Evolutionary conservation across 192 early-diverging fungal species (phyloP), one percentile per base, ranked within the genome.

Genomic region (Rhizophagus sp.): DNA sequence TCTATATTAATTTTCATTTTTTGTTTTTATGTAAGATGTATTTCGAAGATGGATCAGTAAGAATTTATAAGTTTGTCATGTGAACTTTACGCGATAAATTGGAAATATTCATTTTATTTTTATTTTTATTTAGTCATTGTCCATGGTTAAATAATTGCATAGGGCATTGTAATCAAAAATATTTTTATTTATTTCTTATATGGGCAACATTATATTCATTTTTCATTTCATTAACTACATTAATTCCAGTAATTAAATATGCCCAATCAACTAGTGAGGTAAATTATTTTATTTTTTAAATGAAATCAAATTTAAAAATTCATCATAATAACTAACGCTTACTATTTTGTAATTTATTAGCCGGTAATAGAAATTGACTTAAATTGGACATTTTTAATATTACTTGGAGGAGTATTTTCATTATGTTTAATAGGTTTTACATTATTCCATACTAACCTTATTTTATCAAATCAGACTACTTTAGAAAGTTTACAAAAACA

Each of bases 31-130:
- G 3, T 80, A 30, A 82, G 84, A 68, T 86, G 85, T 78, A 78
- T 83, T 71, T 80, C 83, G 67, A 86, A 86, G 33, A 86, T 86
- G 85, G 85, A 86, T 61, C 85, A 86, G 84, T 85, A 81, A 77
- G 84, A 76, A 17, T 50, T 33, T 34, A 47, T 33, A 27, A 9
- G 4, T 19, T 36, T 27, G 19, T 6, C 33, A 5, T 57, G 1
- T 12, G 50, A 9, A 25, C 52, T 49, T 69, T 64, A 61, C 15
- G 49, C 1, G 7, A 19, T 57, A 63, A 52, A 63, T 62, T 27
- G 0, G 41, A 27, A 70, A 68, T 22, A 17, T 47, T n/a, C 36
- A 52, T 47, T 2, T 30, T 41, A 8, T 50, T 30, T 25, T 39
- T 50, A 25, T 19, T 79, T 12, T 39, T 71, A 0, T 39, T 68